Base-by-base conservation (phyloP, 208 protist genomes). In the Trypanosoma congolense region DNA sequence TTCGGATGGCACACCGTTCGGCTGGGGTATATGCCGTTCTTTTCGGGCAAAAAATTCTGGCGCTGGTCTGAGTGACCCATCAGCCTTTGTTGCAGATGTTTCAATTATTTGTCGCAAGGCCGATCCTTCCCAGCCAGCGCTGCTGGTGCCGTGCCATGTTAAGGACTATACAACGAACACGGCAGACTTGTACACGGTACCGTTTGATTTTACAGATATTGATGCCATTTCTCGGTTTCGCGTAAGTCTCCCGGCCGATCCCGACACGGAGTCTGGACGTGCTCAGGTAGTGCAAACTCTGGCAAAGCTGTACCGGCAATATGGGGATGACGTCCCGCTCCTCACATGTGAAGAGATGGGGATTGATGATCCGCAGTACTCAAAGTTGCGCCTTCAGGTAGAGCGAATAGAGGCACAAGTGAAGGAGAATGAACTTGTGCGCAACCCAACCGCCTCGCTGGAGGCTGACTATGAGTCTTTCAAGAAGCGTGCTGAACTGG, bases 291-390 rank as follows among this genome's bases (percentile, higher is more conserved):
- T 95, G 21, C 82, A 91, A 51, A 92, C 80, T 10, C 70, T 94
- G 19, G 84, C 73, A 14, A 73, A 76, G 47, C 77, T 96, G 31
- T 60, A 91, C 70, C 56, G 76, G 38, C 51, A 93, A 52, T 86
- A 87, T 46, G 68, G 50, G 21, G 70, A 80, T 31, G 68, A 71
- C n/a, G 62, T 99, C 0, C 96, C 97, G 6, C 47, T 91, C 60
- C 78, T 99, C 21, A 96, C 98, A 24, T 76, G 94, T 2, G 86
- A 96, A 45, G 96, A 99, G 65, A 99, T 99, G 97, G 83, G 84
- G 22, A 96, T 98, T 45, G 74, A 89, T 26, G 92, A 97, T 53
- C 46, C 68, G 3, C 67, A 88, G 31, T 73, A 97, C 30, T 44
- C 48, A 29, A 84, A 93, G 61, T 54, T 93, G 35, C 73, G 79